phyloP scores from a whole-genome alignment of 2,329 filamentous ascomycete species.

The Botrytis aclada region DNA sequence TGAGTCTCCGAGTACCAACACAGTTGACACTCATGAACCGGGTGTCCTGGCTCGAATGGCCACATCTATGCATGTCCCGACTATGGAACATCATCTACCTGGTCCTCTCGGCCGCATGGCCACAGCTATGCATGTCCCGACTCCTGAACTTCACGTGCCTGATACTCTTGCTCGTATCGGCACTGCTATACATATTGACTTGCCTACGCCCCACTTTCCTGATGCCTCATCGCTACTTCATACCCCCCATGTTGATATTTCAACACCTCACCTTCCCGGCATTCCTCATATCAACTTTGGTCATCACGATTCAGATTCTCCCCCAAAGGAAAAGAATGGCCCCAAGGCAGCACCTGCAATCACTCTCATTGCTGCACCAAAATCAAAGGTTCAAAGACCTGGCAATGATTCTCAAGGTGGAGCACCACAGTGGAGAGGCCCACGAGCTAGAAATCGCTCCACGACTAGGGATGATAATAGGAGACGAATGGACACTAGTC shows the following conservation, averaged over 20 bases:
- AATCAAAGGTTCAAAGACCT: background rate
- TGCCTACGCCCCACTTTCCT: background rate
- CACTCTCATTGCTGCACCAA: background rate
- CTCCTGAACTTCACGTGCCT: background rate
- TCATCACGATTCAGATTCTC: background rate
- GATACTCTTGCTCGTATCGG: background rate
- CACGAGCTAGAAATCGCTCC: slow-evolving; percentile 10
- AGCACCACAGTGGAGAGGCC: slow-evolving; percentile 17
- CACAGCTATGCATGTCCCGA: background rate
- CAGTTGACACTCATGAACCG: background rate
- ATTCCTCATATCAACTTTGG: slow-evolving; percentile 2
- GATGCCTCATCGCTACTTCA: slow-evolving; percentile 1
- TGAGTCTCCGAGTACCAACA: background rate
- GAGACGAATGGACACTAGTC: slow-evolving; percentile 16
- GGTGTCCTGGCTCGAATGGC: background rate
- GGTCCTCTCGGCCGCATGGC: background rate
- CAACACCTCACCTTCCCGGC: background rate
- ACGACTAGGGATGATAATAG: slow-evolving; percentile 6
- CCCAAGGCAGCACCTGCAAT: background rate
- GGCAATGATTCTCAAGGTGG: background rate
- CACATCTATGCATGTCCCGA: background rate
- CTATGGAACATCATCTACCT: background rate
- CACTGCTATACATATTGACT: background rate
- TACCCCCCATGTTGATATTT: background rate
- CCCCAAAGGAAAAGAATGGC: background rate